Evolutionary conservation across 2,329 filamentous ascomycete species (phyloP), one percentile per base, ranked within the genome.

Genomic region (Lasiodiplodia hormozganensis): DNA sequence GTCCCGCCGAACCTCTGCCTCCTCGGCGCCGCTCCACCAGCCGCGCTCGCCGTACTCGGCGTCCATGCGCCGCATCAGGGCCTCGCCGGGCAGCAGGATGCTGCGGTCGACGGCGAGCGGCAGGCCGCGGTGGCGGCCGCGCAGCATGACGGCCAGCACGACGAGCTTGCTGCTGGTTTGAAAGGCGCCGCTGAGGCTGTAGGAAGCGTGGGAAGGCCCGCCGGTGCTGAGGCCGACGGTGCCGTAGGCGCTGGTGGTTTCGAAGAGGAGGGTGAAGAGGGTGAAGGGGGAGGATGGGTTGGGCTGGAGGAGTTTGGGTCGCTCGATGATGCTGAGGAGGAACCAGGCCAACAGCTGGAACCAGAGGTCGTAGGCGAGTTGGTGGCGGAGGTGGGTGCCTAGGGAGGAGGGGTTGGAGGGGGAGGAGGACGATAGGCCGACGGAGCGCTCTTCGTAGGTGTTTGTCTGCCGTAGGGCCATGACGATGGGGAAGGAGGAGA

Each of bases 381-480:
- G 89, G 6, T 85, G 85, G n/a, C 87, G 85, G 25, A 90, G 80
- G 74, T 91, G 88, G 70, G 86, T 83, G 51, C 82, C 70, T 4
- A 75, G 71, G 4, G 25, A 34, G 14, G 47, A 34, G 28, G 28
- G 5, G 28, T 6, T 7, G 23, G 18, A 5, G 25, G 72, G 62
- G 53, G 71, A 71, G 23, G 57, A 68, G 53, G 53, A 12, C 10
- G 53, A 12, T 8, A 90, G 85, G 0, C 89, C 89, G 1, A 92
- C 81, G 0, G 87, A 89, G 7, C 88, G 83, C 73, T 92, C 89
- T 75, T 92, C 90, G 74, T 92, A 92, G 36, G 91, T 87, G 73
- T 92, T 92, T 49, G 89, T 90, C 74, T 89, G 88, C 34, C 90
- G 86, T 79, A 90, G 87, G 0, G 86, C 88, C 69, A 90, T 87